phyloP scores from a whole-genome alignment of 768 basidiomycete genomes.

The Lyophyllum atratum region DNA sequence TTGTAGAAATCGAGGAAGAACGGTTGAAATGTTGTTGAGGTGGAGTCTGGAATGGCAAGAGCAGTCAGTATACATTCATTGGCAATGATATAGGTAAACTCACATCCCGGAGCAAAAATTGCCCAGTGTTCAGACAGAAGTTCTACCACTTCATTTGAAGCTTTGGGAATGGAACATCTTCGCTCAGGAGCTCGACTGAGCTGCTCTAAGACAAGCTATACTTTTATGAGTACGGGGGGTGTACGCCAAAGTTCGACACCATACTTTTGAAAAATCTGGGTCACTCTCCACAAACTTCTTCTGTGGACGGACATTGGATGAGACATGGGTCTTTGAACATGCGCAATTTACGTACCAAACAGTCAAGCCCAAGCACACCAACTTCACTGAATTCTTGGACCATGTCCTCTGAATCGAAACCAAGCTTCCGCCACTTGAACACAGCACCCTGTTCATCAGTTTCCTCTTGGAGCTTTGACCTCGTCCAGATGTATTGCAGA shows the following conservation, averaged over 20 bases:
- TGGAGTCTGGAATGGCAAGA: constrained; percentile 55
- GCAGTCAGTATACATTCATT: constrained; percentile 1
- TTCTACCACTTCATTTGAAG: constrained; percentile 85
- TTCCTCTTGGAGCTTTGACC: constrained; percentile 57
- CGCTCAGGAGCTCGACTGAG: constrained; percentile 70
- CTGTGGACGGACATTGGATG: constrained; percentile 33
- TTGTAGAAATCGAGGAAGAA: constrained; percentile 85
- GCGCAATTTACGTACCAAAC: constrained; percentile 59
- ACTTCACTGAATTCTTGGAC: constrained; percentile 76
- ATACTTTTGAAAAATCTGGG: constrained; percentile 77
- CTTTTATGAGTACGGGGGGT: constrained; percentile 12
- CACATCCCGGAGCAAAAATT: constrained; percentile 84
- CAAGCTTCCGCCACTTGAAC: constrained; percentile 76
- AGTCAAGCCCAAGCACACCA: constrained; percentile 81
- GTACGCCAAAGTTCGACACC: constrained; percentile 1
- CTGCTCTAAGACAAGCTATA: constrained; percentile 80
- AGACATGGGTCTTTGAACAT: background rate
- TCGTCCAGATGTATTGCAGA: constrained; percentile 70
- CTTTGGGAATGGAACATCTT: constrained; percentile 80
- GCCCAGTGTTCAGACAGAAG: constrained; percentile 84
- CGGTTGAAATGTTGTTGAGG: constrained; percentile 80
- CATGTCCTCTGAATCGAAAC: constrained; percentile 76
- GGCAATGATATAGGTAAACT: constrained; percentile 25
- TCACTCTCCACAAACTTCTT: constrained; percentile 68
- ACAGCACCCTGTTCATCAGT: constrained; percentile 46